A percentile compares a stretch with the other conserved stretches of the same genome.
These are phyloP conservation scores for Fragaria ananassa DNA, from an alignment of 306 rosid species.

Conservation along the genomic window DNA sequence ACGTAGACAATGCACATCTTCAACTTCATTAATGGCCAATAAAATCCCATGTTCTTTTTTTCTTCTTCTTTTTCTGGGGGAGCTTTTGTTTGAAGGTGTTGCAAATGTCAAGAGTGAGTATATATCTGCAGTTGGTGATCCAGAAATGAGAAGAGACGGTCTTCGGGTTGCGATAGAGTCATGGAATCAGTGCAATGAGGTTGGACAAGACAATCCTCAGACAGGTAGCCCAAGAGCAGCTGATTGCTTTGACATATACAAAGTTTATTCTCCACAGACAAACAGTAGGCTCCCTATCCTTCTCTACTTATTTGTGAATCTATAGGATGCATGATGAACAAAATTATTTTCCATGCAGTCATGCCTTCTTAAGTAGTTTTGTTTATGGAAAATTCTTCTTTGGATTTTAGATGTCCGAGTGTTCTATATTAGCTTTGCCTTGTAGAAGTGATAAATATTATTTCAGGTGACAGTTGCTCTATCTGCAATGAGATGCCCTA, in stretches of 20 bases:
- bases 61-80: not conserved
- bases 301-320: not conserved
- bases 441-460: not conserved
- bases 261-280: slow-evolving; percentile 6
- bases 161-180: slow-evolving; percentile 57
- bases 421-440: not conserved
- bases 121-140: slow-evolving; percentile 52
- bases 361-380: not conserved
- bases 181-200: slow-evolving; percentile 74
- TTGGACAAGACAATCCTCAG: slow-evolving; percentile 45
- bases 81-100: slow-evolving; percentile 1
- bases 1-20: not conserved
- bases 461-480: slow-evolving; percentile 36
- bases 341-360: not conserved
- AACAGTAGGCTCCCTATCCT: slow-evolving; percentile 19
- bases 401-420: not conserved
- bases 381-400: not conserved
- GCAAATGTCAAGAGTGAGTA: slow-evolving; percentile 9
- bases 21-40: slow-evolving; percentile 24
- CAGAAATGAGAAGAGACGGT: slow-evolving; percentile 51
- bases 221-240: slow-evolving; percentile 65
- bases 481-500: slow-evolving; percentile 29
- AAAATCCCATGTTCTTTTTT: slow-evolving; percentile 5
- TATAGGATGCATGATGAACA: not conserved
- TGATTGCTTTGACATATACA: slow-evolving; percentile 46